These are phyloP conservation scores for Metschnikowia lachancei DNA, from an alignment of 805 yeast genomes.

Conservation along the genomic window DNA sequence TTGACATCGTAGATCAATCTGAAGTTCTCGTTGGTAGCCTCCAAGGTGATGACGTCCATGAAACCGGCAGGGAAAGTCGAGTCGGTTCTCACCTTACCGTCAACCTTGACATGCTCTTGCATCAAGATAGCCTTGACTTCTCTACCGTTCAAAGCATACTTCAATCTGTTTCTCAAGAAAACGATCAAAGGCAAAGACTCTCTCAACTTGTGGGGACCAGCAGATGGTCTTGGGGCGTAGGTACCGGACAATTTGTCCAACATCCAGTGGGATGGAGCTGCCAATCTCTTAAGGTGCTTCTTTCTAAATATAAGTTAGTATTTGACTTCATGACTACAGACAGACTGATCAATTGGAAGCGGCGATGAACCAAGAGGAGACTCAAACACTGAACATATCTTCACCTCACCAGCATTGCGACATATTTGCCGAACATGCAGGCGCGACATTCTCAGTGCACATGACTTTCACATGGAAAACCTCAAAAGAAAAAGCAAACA, in stretches of 20 bases:
- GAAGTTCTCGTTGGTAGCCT: constrained; percentile 99
- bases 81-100: constrained; percentile 99
- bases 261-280: constrained; percentile 99
- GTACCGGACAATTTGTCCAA: constrained; percentile 99
- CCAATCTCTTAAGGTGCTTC: constrained; percentile 99
- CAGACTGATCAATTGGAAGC: constrained; percentile 6
- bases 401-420: not conserved
- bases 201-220: constrained; percentile 99
- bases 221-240: constrained; percentile 99
- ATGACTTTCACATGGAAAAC: not conserved
- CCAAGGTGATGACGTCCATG: constrained; percentile 97
- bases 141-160: constrained; percentile 98
- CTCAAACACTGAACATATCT: not conserved
- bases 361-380: not conserved
- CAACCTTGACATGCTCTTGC: constrained; percentile 98
- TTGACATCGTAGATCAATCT: constrained; percentile 97
- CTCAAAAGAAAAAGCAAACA: not conserved
- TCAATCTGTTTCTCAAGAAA: constrained; percentile 96
- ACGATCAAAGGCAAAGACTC: constrained; percentile 97
- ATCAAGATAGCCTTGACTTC: constrained; percentile 97
- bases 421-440: not conserved
- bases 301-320: constrained; percentile 55
- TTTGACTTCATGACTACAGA: constrained; percentile 5
- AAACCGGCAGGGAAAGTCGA: constrained; percentile 98
- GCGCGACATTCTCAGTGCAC: not conserved